Evolutionary conservation across 108 stramenopile species (phyloP), one percentile per base, ranked within the genome.

Genomic region (Schizochytrium sp.): DNA sequence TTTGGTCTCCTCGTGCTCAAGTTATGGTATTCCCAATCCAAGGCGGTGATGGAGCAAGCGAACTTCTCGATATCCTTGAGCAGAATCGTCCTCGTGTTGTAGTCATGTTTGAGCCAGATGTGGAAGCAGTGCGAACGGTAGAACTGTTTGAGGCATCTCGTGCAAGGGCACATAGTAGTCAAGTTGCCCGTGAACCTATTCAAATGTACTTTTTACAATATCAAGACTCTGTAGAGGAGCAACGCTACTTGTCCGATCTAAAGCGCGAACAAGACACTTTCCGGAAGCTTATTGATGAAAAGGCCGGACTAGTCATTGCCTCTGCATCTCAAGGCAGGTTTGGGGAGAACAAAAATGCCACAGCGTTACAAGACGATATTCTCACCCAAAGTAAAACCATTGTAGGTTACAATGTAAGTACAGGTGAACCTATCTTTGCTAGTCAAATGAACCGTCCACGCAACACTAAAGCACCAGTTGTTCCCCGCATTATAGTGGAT

Each of bases 221-320:
- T 89, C 95, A 96, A 90, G 94, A 96, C n/a, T 96, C 96, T 89
- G 95, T 96, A 40, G 98, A 99, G 90, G 96, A 98, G 90, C 97
- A 97, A 61, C 95, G 92, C n/a, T 99, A 97, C 87, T 89, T 94
- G 57, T 96, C 97, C 42, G 69, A 93, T 4, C 91, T 99, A 59
- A 96, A 96, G 72, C 91, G 95, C 45, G 98, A 99, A 89, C 94
- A 97, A 88, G 94, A 95, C 28, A 95, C 97, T 0, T 99, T 99
- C 91, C 97, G 97, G 42, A 92, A 92, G 41, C 92, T 99, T 61
- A 98, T 99, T 57, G 93, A 97, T 87, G 95, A 96, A 91, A 97
- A 98, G 89, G 96, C 95, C 72, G 76, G 76, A 8, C 76, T 83
- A 38, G 76, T 83, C 15, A 10, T 83, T 5, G 50, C 76, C 12